These are phyloP conservation scores for Eucalyptus regnans DNA, from an alignment of 345 rosid species.

Conservation along the genomic window DNA sequence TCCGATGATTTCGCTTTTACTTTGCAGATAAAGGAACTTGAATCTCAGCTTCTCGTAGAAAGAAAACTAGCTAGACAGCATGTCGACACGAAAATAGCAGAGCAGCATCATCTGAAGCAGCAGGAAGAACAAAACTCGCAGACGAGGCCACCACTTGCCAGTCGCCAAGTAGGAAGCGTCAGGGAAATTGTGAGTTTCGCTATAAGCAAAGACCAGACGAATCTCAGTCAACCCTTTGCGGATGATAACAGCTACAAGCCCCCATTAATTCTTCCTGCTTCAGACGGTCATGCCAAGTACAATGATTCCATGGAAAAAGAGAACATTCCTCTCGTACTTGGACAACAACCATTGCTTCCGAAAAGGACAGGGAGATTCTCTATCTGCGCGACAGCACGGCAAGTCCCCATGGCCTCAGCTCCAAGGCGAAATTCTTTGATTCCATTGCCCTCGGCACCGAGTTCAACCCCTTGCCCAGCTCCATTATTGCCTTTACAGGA, in stretches of 20 bases:
- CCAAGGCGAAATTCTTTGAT: slow-evolving; percentile 73
- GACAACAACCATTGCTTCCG: slow-evolving; percentile 25
- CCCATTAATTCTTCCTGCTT: slow-evolving; percentile 9
- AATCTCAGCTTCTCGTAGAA: slow-evolving; percentile 79
- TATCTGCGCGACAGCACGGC: slow-evolving; percentile 29
- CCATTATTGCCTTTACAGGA: slow-evolving; percentile 12
- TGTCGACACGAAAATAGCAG: slow-evolving; percentile 81
- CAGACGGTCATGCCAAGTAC: slow-evolving; percentile 20
- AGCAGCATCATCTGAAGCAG: slow-evolving; percentile 48
- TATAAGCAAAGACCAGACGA: slow-evolving; percentile 4
- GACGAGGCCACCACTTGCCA: slow-evolving; percentile 41
- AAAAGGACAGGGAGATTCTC: slow-evolving; percentile 74
- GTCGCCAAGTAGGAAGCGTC: slow-evolving; percentile 26
- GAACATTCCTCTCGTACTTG: slow-evolving; percentile 64
- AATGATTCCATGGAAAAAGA: slow-evolving; percentile 63
- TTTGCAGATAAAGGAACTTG: slow-evolving; percentile 77
- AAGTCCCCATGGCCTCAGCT: slow-evolving; percentile 26
- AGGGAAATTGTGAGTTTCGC: neutral
- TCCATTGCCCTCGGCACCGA: slow-evolving; percentile 36
- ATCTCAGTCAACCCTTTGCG: slow-evolving; percentile 11
- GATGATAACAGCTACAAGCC: slow-evolving; percentile 28
- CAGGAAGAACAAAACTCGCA: slow-evolving; percentile 36
- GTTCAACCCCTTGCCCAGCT: slow-evolving; percentile 6
- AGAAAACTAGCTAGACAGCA: slow-evolving; percentile 96
- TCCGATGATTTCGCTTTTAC: neutral